Conservation (phyloP, 441 rosid genomes). For the Brassica hybrid region DNA sequence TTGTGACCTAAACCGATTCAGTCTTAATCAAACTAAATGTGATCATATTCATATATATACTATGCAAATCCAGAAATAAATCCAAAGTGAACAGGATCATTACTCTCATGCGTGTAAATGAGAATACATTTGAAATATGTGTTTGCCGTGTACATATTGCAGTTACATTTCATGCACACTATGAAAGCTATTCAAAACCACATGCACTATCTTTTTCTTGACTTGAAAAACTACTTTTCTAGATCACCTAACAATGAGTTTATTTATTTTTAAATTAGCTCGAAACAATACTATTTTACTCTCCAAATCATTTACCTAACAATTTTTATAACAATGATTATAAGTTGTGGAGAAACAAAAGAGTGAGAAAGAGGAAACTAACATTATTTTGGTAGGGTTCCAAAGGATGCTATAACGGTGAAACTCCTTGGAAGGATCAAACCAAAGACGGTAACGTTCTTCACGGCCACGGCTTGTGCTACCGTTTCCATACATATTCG, state of each 20-base stretch:
- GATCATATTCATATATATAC: too few species aligned
- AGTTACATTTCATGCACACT: background rate
- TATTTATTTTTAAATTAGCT: background rate
- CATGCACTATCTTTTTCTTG: background rate
- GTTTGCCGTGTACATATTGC: too few species aligned
- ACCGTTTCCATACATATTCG: slow-evolving; percentile 91
- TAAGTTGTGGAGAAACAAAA: background rate
- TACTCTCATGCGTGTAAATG: too few species aligned
- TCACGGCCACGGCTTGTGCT: slow-evolving; percentile 85
- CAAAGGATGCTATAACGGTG: slow-evolving; percentile 92
- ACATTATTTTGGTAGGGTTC: slow-evolving; percentile 71
- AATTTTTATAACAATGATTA: background rate
- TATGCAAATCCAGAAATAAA: background rate
- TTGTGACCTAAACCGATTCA: background rate
- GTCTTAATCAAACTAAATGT: background rate
- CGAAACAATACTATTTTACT: background rate
- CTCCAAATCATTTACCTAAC: background rate
- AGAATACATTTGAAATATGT: too few species aligned
- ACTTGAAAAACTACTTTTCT: background rate
- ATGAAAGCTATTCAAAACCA: background rate
- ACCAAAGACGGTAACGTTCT: slow-evolving; percentile 91
- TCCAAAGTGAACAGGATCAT: too few species aligned
- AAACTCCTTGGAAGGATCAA: slow-evolving; percentile 82
- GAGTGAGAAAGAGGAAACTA: slow-evolving; percentile 40
- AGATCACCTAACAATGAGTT: slow-evolving; percentile 8